Base-by-base conservation (phyloP, 495 filamentous ascomycete genomes). In the Cairneyella variabilis region DNA sequence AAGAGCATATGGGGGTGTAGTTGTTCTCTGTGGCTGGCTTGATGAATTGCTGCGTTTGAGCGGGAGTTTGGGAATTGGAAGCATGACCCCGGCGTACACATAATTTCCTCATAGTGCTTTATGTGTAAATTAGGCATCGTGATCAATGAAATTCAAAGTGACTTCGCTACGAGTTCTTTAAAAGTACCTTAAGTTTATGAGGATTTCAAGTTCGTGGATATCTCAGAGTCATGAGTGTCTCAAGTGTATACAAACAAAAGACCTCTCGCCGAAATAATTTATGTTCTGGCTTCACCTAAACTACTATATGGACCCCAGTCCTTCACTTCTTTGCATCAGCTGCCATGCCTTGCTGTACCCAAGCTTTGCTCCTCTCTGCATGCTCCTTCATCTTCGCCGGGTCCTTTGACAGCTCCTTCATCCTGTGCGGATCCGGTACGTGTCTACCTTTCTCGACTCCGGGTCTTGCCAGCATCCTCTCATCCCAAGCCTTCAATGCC, bases 391-490 rank as follows among this genome's bases (percentile, higher is more conserved):
- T 61, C 48, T 75, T 66, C 50, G 72, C 68, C 10, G 70, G 54
- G 17, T 68, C 74, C 17, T 71, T 69, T 48, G 66, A 50, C 22
- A 64, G 22, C n/a, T 76, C 70, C 57, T 80, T 78, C 21, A 88
- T 79, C n/a, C 60, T 82, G 65, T 89, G 84, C 41, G 64, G 75
- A 20, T 74, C 70, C 0, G 91, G 92, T 16, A 96, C 85, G 73
- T 95, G 78, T 0, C 82, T 70, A 0, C 91, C 91, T 71, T 83
- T 91, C 71, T 91, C 81, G 3, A 88, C 75, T 0, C 75, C 92
- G 2, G 82, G 79, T 2, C 89, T 73, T 43, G 74, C 71, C 5
- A 80, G 65, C 71, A 97, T 75, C 23, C 72, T 68, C 41, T 87
- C 70, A 26, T 83, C 67, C 76, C 89, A 93, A n/a, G 78, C 76